Base-by-base conservation (phyloP, 2,329 filamentous ascomycete genomes). In the Fusarium sp. region DNA sequence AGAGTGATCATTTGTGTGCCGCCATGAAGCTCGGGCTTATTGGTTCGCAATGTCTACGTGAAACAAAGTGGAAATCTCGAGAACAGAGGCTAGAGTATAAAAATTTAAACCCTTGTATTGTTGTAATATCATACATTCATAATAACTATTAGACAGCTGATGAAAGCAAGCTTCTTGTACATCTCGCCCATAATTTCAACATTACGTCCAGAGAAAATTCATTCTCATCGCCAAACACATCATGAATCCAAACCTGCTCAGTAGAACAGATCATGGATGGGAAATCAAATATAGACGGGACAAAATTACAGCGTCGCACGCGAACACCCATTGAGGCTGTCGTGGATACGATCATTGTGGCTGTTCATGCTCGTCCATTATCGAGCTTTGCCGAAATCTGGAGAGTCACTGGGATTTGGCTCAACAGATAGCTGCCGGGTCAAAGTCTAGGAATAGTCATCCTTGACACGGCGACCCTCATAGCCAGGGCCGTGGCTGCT, bases 401-500 rank as follows among this genome's bases (percentile, higher is more conserved):
- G 24, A 28, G 32, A 36, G 42, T 47, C 39, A 35, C 28, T 48
- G 32, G 24, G 36, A 35, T 11, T 36, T 36, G 35, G 42, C 41
- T 39, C 28, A 11, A 39, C 13, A 17, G 45, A 26, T 44, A n/a
- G 38, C 18, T 48, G 24, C 42, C 56, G 58, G 42, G 54, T 44
- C 26, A 36, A 64, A 51, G 53, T 71, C 84, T 85, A 91, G 51
- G 87, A 85, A 79, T 93, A 94, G 70, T 93, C 90, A 32, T 93
- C 91, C 87, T 93, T 93, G 76, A 93, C 90, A 18, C 90, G 86
- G 62, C 87, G 87, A 73, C 90, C 81, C 24, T 83, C 82, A 66
- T 81, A 83, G 39, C 69, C 69, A 35, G 35, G n/a, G 11, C 65
- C 66, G 22, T 83, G 83, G 73, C 83, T 80, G 72, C 83, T 80